Evolutionary conservation across 108 stramenopile genomes (phyloP).

Genomic region (Parietichytrium sp.): DNA sequence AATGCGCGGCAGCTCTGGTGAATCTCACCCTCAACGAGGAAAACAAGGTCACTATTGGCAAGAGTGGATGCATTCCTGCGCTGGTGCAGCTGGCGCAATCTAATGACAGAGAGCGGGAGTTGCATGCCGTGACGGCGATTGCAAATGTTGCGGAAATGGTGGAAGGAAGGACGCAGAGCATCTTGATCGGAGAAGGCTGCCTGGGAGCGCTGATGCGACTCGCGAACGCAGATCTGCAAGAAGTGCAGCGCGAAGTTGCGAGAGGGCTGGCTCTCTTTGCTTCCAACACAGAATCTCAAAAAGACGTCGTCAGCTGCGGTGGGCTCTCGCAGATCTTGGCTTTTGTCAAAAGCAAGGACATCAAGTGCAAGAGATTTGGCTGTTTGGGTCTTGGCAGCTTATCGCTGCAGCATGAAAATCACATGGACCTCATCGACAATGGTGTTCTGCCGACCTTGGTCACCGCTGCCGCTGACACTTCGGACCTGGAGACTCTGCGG

Average conservation of each 20-base stretch:
- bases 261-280: constrained; percentile 72
- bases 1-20: constrained; percentile 69
- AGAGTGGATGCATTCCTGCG: constrained; percentile 70
- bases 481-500: constrained; percentile 66
- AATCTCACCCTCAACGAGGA: constrained; percentile 74
- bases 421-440: constrained; percentile 64
- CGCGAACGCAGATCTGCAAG: constrained; percentile 49
- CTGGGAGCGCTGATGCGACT: constrained; percentile 54
- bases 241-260: constrained; percentile 69
- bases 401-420: constrained; percentile 57
- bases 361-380: constrained; percentile 59
- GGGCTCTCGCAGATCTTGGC: constrained; percentile 63
- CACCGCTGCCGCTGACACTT: constrained; percentile 43
- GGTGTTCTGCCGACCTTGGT: constrained; percentile 60
- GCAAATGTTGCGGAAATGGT: constrained; percentile 72
- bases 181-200: constrained; percentile 64
- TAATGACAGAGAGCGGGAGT: constrained; percentile 63
- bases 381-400: constrained; percentile 64
- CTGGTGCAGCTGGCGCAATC: constrained; percentile 61
- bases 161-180: constrained; percentile 63
- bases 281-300: constrained; percentile 69
- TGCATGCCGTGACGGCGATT: constrained; percentile 64
- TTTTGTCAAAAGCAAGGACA: constrained; percentile 60
- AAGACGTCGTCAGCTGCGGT: constrained; percentile 53
- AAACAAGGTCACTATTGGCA: constrained; percentile 75